These are phyloP conservation scores for Aspergillus sp. DNA, from an alignment of 2,329 filamentous ascomycete species.

Conservation along the genomic window DNA sequence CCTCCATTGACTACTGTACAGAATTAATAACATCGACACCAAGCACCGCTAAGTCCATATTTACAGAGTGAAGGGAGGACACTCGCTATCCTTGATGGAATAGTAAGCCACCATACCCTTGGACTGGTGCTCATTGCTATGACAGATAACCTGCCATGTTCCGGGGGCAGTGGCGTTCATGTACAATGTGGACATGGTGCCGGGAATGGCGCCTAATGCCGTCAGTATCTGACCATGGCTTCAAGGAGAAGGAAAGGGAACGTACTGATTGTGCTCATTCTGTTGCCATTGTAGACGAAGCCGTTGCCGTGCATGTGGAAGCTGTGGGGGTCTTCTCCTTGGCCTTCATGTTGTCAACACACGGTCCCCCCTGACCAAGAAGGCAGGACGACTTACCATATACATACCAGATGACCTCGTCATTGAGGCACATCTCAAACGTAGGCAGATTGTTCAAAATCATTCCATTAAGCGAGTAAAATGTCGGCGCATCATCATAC, in stretches of 20 bases:
- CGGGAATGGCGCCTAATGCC: conserved; percentile 13
- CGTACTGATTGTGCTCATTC: background rate
- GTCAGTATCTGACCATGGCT: background rate
- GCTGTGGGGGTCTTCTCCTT: conserved; percentile 18
- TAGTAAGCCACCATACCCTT: conserved; percentile 5
- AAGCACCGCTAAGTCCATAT: no score
- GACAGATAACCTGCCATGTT: conserved; percentile 11
- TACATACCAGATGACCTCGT: conserved; percentile 25
- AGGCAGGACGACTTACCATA: conserved; percentile 4
- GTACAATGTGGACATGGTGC: conserved; percentile 18
- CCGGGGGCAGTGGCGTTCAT: conserved; percentile 19
- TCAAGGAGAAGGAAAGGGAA: background rate
- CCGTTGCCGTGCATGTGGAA: conserved; percentile 25
- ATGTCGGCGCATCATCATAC: conserved; percentile 7
- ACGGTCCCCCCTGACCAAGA: background rate
- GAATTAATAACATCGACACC: no score
- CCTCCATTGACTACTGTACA: no score
- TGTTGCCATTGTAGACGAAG: conserved; percentile 12
- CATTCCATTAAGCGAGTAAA: conserved; percentile 21
- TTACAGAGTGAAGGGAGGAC: background rate
- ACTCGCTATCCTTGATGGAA: background rate
- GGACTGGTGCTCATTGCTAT: conserved; percentile 5
- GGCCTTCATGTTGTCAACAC: background rate
- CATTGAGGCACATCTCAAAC: conserved; percentile 23
- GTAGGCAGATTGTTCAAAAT: conserved; percentile 21